Evolutionary conservation across 495 filamentous ascomycete genomes (phyloP), one percentile per base, ranked within the genome.

Genomic region (Talaromyces trachyspermus): DNA sequence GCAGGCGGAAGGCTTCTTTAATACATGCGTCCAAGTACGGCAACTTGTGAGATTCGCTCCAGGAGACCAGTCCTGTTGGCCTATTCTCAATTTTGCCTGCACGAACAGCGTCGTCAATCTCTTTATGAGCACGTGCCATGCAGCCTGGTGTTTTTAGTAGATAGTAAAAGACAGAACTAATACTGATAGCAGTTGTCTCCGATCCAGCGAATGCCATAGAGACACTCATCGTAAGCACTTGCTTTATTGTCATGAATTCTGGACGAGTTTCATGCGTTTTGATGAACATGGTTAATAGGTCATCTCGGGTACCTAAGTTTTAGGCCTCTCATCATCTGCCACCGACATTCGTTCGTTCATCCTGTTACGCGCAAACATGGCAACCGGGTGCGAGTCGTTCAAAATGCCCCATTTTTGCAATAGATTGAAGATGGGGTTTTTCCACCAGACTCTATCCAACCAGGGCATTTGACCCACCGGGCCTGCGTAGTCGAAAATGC

Each of bases 141-240:
- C 65, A 69, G 0, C 32, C 6, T 0, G 73, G 78, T 47, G 70
- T 75, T 40, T 77, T 75, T 6, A 83, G 65, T 3, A 85, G 59
- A 55, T 76, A 81, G 58, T 88, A 86, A 48, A 88, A 83, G 0
- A 86, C 70, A 2, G 77, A 67, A 1, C 71, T 63, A 1, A 86
- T 65, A 15, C 71, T 76, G 46, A 84, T 84, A 12, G 80, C 84
- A 0, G 82, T 86, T 5, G 81, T 85, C 55, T 86, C 82, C 27
- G 70, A 76, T 5, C 82, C 70, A 3, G 70, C 70, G 41, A 64
- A 57, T 54, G 20, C 58, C 75, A 84, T 86, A 37, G 69, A 74
- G 2, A 78, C 71, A 41, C 78, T 79, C 68, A 83, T 80, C 17
- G 80, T 77, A 38, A 82, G 76, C 5, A 89, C 78, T 6, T 78